These are phyloP conservation scores for Arabis hirsuta DNA, from an alignment of 345 rosid genomes.

Conservation along the genomic window DNA sequence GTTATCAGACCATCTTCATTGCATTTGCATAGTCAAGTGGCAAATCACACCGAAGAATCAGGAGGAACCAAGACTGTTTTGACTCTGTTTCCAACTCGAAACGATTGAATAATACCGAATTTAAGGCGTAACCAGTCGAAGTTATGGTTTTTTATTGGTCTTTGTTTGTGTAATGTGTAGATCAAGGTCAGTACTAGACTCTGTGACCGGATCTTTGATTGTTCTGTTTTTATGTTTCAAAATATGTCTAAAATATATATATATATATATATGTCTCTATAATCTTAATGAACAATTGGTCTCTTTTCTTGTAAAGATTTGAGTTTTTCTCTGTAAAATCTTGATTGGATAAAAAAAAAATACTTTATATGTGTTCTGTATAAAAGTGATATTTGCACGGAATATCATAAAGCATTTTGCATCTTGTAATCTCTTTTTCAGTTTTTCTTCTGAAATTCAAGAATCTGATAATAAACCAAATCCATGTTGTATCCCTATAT, in stretches of 20 bases:
- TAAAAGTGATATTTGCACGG: background rate
- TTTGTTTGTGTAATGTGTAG: too few relatives aligned
- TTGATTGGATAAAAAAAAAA: background rate
- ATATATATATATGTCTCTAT: background rate
- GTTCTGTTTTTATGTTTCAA: background rate
- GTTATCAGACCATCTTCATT: slow-evolving; percentile 51
- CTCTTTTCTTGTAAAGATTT: background rate
- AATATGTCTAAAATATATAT: too few relatives aligned
- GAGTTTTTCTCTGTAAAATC: slow-evolving; percentile 31
- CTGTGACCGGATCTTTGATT: slow-evolving; percentile 28
- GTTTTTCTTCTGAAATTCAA: slow-evolving; percentile 8
- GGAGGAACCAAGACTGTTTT: slow-evolving; percentile 69
- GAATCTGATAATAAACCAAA: slow-evolving; percentile 15
- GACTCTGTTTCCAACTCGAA: slow-evolving; percentile 89
- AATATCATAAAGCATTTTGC: slow-evolving; percentile 21
- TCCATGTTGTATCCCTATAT: slow-evolving; percentile 8
- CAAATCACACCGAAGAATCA: slow-evolving; percentile 54
- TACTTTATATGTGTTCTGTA: too few relatives aligned
- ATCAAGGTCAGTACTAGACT: slow-evolving; percentile 7
- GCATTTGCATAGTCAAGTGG: slow-evolving; percentile 54
- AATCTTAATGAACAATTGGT: background rate
- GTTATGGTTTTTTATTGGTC: too few relatives aligned
- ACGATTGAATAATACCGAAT: slow-evolving; percentile 48
- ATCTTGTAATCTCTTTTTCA: background rate
- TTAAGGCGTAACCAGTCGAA: too few relatives aligned